A percentile compares a stretch with the other conserved stretches of the same genome.
phyloP scores from a whole-genome alignment of 176 grass and related monocot species.

The Poa annua region DNA sequence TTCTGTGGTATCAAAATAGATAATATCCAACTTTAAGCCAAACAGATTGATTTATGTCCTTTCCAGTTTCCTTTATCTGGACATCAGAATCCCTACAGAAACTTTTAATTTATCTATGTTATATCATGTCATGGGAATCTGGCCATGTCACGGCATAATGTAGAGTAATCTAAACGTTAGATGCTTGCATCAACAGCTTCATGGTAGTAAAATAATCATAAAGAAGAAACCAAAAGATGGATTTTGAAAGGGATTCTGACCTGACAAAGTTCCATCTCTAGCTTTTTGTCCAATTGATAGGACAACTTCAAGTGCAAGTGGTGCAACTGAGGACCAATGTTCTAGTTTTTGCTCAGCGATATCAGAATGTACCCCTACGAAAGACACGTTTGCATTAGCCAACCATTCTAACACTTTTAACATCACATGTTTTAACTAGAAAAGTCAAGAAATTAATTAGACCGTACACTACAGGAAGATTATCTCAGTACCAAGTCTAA shows the following conservation, averaged over 20 bases:
- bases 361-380: conserved; percentile 86
- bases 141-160: conserved; percentile 24
- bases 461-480: conserved; percentile 26
- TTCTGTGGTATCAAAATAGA: conserved; percentile 31
- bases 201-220: conserved; percentile 23
- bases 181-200: conserved; percentile 26
- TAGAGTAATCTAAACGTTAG: conserved; percentile 25
- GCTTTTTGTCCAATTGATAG: conserved; percentile 88
- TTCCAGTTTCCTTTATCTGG: conserved; percentile 30
- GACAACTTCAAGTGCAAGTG: conserved; percentile 80
- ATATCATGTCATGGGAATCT: conserved; percentile 27
- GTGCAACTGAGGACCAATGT: conserved; percentile 77
- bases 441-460: conserved; percentile 25
- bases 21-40: conserved; percentile 28
- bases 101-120: conserved; percentile 5
- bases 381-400: conserved; percentile 24
- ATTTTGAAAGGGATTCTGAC: conserved; percentile 47
- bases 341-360: conserved; percentile 86
- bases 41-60: conserved; percentile 17
- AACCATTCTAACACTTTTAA: conserved; percentile 27
- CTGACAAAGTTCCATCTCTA: conserved; percentile 76
- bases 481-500: conserved; percentile 67
- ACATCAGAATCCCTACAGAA: not conserved
- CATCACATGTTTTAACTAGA: conserved; percentile 8
- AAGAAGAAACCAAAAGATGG: conserved; percentile 28